Percentiles rank a stretch among this genome's conserved stretches.
These are phyloP conservation scores for Penicillium sp. DNA, from an alignment of 2,329 filamentous ascomycete genomes.

Conservation along the genomic window DNA sequence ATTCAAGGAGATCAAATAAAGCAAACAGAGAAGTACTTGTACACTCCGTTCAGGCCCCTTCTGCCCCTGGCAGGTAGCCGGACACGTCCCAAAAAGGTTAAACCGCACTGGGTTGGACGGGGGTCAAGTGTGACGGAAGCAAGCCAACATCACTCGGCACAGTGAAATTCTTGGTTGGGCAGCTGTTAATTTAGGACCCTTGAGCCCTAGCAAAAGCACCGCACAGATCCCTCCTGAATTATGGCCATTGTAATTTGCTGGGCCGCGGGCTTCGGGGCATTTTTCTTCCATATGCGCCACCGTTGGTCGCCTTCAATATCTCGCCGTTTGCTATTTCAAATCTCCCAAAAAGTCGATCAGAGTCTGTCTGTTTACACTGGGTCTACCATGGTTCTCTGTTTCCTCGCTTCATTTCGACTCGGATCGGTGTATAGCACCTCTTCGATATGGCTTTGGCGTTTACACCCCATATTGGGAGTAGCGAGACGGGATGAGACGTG, in stretches of 20 bases:
- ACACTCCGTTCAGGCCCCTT: not conserved
- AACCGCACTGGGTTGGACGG: not conserved
- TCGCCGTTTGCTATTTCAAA: not conserved
- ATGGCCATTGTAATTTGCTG: not conserved
- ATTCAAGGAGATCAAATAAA: not conserved
- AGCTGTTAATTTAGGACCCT: not conserved
- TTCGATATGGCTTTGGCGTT: not conserved
- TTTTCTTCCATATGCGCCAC: constrained; percentile 5
- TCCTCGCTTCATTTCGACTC: not conserved
- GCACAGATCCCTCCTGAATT: not conserved
- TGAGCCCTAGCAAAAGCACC: not conserved
- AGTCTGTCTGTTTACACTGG: too few relatives aligned
- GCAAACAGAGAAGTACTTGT: not conserved
- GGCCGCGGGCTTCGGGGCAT: not conserved
- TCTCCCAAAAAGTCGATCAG: too few relatives aligned
- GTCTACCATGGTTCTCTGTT: not conserved
- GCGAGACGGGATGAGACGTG: not conserved
- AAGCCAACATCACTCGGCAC: constrained; percentile 1
- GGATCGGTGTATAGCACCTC: not conserved
- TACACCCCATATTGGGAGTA: not conserved
- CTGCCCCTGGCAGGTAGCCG: constrained; percentile 7
- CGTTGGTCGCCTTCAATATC: not conserved
- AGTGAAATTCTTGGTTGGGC: not conserved
- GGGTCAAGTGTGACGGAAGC: constrained; percentile 2
- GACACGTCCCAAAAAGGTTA: constrained; percentile 6